Evolutionary conservation across 2,329 filamentous ascomycete genomes (phyloP).

Genomic region (Aureobasidium mangrovei): DNA sequence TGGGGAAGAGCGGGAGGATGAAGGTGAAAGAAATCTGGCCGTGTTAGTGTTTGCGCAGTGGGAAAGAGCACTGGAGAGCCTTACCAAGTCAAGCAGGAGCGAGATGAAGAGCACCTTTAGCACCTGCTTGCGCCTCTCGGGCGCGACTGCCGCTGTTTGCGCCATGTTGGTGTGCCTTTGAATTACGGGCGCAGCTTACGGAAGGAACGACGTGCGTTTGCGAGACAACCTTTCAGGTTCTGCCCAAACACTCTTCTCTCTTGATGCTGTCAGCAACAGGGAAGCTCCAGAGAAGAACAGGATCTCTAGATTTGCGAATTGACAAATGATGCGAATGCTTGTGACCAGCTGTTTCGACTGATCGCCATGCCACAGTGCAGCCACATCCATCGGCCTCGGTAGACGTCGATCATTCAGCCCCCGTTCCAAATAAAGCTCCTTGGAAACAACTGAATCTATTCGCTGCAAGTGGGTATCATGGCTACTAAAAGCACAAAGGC

Average conservation of each 20-base stretch:
- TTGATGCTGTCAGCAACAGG: not conserved
- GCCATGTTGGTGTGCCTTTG: not conserved
- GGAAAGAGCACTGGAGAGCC: not conserved
- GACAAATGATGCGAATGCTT: constrained; percentile 8
- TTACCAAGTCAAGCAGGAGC: constrained; percentile 71
- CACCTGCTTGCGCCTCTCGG: constrained; percentile 60
- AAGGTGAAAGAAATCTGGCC: constrained; percentile 92
- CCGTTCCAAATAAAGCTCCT: no score
- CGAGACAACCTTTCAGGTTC: no score
- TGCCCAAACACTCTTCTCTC: no score
- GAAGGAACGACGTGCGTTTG: no score
- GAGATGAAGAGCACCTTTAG: constrained; percentile 83
- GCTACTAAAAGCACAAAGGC: not conserved
- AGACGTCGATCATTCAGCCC: constrained; percentile 1
- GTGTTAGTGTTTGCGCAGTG: not conserved
- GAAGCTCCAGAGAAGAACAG: not conserved
- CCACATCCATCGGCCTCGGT: constrained; percentile 2
- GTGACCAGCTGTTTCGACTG: not conserved
- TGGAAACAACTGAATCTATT: no score
- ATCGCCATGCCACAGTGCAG: constrained; percentile 12
- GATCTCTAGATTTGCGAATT: not conserved
- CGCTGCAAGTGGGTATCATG: constrained; percentile 15
- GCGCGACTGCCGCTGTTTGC: constrained; percentile 15
- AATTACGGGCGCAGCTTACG: no score
- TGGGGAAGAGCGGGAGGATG: constrained; percentile 91